A percentile compares a stretch with the other conserved stretches of the same genome.
Conservation (phyloP, 2,329 filamentous ascomycete species). For the Sordariomycetes sp. region DNA sequence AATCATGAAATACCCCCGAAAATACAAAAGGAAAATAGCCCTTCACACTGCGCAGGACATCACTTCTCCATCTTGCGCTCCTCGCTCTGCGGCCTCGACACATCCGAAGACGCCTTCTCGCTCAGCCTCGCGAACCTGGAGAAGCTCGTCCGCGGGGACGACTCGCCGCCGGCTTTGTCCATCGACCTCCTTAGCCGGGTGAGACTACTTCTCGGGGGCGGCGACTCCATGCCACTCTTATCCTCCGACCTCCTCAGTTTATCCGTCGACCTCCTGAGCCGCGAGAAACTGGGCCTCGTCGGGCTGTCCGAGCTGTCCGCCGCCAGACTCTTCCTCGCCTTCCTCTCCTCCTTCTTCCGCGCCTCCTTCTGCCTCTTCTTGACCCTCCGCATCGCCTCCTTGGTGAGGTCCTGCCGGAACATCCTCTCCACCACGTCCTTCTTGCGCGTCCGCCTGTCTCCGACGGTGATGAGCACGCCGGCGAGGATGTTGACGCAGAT, state of each 20-base stretch:
- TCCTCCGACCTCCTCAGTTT: background rate
- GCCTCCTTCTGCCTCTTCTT: constrained; percentile 28
- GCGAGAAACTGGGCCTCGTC: background rate
- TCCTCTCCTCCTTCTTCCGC: constrained; percentile 11
- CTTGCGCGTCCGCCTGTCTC: constrained; percentile 68
- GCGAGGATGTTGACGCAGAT: constrained; percentile 70
- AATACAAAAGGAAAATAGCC: too few relatives aligned
- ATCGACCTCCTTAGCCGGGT: background rate
- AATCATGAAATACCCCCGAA: too few relatives aligned
- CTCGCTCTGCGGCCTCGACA: background rate
- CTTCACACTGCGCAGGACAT: too few relatives aligned
- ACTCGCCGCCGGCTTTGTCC: background rate
- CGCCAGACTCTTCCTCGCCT: background rate
- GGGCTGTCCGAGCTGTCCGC: background rate
- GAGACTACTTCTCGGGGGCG: background rate
- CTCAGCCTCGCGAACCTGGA: background rate
- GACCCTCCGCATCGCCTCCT: constrained; percentile 39
- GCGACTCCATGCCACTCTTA: background rate
- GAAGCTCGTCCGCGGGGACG: background rate
- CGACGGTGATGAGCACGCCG: constrained; percentile 65
- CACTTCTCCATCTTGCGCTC: too few relatives aligned
- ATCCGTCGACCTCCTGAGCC: background rate
- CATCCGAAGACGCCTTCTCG: background rate
- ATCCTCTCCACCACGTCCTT: constrained; percentile 75
- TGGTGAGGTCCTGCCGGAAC: constrained; percentile 65